These are phyloP conservation scores for Trichoderma reesei DNA, from an alignment of 495 filamentous ascomycete genomes.

Conservation along the genomic window DNA sequence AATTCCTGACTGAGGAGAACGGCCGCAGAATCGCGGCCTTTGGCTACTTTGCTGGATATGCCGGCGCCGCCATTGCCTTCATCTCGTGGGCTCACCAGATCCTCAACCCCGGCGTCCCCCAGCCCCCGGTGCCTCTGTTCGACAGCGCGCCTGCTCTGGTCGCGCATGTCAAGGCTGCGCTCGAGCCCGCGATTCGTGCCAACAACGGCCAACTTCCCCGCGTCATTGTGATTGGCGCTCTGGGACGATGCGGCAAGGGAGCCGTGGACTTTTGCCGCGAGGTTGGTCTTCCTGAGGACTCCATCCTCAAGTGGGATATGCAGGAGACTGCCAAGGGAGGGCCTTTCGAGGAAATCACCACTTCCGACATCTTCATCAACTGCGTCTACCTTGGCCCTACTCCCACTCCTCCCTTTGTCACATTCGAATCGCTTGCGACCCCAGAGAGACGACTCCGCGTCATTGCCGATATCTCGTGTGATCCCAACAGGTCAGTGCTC, in stretches of 20 bases:
- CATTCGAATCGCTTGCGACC: conserved; percentile 53
- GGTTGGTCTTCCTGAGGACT: conserved; percentile 61
- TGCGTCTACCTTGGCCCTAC: conserved; percentile 66
- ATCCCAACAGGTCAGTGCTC: conserved; percentile 39
- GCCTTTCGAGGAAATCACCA: conserved; percentile 71
- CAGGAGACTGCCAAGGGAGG: conserved; percentile 73
- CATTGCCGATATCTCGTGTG: conserved; percentile 78
- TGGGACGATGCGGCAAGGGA: conserved; percentile 82
- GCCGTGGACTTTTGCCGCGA: conserved; percentile 71
- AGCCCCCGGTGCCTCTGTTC: conserved; percentile 19
- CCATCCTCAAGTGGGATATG: conserved; percentile 87
- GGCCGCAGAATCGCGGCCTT: conserved; percentile 71
- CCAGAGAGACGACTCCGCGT: conserved; percentile 69
- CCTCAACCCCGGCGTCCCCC: conserved; percentile 53
- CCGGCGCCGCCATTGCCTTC: conserved; percentile 71
- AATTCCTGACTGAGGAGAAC: conserved; percentile 70
- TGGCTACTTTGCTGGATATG: conserved; percentile 71
- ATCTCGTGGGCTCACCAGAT: conserved; percentile 87
- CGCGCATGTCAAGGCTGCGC: conserved; percentile 57
- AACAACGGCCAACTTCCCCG: conserved; percentile 39
- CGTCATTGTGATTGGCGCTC: conserved; percentile 53
- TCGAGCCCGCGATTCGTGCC: conserved; percentile 42
- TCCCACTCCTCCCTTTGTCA: conserved; percentile 30
- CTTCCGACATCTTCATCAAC: conserved; percentile 71
- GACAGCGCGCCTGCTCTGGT: conserved; percentile 62